Percentiles rank a stretch among this genome's conserved stretches.
phyloP scores from a whole-genome alignment of 2,329 filamentous ascomycete species.

The Helicocarpus griseus region DNA sequence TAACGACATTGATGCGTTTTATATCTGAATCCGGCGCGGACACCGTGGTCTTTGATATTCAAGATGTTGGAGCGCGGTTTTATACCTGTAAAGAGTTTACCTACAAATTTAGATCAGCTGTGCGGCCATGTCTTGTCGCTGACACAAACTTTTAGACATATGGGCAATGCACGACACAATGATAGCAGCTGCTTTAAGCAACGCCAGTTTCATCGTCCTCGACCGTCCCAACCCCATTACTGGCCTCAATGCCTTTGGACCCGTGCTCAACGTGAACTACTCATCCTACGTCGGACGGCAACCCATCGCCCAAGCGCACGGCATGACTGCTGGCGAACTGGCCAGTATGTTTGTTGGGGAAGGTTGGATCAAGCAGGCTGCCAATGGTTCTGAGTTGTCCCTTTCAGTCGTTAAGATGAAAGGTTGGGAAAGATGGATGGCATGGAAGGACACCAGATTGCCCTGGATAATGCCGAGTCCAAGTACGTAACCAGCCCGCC shows the following conservation, averaged over 20 bases:
- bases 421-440: constrained; percentile 2
- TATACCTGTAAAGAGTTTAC: constrained; percentile 1
- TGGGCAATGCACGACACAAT: constrained; percentile 5
- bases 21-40: neutral
- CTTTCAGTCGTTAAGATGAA: constrained; percentile 2
- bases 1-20: neutral
- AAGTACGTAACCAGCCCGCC: neutral
- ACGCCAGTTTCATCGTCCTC: constrained; percentile 1
- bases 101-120: too few relatives aligned
- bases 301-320: constrained; percentile 3
- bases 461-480: constrained; percentile 3
- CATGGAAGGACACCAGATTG: constrained; percentile 3
- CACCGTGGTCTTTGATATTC: constrained; percentile 5
- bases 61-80: constrained; percentile 1
- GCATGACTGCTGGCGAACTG: constrained; percentile 4
- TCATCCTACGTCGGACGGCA: constrained; percentile 1
- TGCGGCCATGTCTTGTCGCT: neutral
- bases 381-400: constrained; percentile 1
- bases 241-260: constrained; percentile 1
- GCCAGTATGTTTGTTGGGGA: constrained; percentile 4
- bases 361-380: constrained; percentile 2
- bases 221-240: constrained; percentile 3
- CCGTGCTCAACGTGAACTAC: neutral
- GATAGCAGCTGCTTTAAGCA: neutral
- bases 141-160: too few relatives aligned